Evolutionary conservation across 2,329 filamentous ascomycete genomes (phyloP).

Genomic region (Cladorrhinum sp.): DNA sequence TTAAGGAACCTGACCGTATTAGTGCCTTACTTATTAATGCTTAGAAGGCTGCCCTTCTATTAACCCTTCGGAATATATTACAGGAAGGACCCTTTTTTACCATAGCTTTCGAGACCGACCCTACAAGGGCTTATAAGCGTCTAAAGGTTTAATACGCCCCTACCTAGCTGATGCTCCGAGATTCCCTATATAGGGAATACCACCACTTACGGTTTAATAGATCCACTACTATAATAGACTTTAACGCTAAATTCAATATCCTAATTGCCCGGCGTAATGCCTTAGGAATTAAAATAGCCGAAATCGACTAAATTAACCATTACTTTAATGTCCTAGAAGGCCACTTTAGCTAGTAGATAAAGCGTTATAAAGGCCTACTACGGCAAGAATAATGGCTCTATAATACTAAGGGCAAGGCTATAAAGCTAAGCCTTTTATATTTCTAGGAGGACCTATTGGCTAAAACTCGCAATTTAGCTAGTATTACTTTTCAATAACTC

Average conservation of each 20-base stretch:
- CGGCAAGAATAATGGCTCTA: not conserved
- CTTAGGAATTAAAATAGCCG: not conserved
- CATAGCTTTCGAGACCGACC: no score
- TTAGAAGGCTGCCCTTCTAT: no score
- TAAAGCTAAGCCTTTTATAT: not conserved
- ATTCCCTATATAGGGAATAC: no score
- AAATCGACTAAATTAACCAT: not conserved
- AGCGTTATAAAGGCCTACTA: not conserved
- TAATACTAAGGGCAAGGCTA: not conserved
- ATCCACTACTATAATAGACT: no score
- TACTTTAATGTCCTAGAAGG: not conserved
- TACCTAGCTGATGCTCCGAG: slow-evolving; percentile 24
- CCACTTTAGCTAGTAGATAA: not conserved
- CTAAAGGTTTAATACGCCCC: slow-evolving; percentile 21
- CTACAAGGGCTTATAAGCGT: slow-evolving; percentile 5
- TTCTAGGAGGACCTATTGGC: not conserved
- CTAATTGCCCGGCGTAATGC: not conserved
- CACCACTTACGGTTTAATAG: no score
- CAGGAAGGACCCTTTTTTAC: no score
- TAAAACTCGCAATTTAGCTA: not conserved
- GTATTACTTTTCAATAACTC: not conserved
- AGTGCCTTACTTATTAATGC: no score
- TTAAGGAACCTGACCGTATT: no score
- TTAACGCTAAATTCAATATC: not conserved
- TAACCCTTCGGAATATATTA: no score